Evolutionary conservation across 768 basidiomycete genomes (phyloP).

Genomic region (Tricholoma hemisulphureum): DNA sequence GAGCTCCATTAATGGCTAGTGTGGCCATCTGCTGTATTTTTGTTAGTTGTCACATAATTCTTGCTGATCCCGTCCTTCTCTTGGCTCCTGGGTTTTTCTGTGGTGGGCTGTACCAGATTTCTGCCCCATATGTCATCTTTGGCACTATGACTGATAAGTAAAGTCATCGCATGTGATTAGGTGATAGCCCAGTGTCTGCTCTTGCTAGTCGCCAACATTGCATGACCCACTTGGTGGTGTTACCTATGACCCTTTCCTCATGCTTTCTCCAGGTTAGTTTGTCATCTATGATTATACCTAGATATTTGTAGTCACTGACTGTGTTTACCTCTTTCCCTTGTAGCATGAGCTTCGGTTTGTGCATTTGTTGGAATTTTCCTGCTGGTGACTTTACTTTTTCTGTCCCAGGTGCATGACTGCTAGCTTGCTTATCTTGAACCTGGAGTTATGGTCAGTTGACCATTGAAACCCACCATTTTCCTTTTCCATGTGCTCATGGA

Average conservation of each 20-base stretch:
- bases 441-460: conserved; percentile 20
- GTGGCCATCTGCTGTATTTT: conserved; percentile 18
- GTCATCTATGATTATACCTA: conserved; percentile 23
- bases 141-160: conserved; percentile 25
- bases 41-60: conserved; percentile 9
- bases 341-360: conserved; percentile 5
- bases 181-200: conserved; percentile 13
- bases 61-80: conserved; percentile 12
- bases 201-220: conserved; percentile 10
- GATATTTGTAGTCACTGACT: conserved; percentile 19
- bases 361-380: neutral
- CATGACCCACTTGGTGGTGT: neutral
- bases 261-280: conserved; percentile 14
- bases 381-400: neutral
- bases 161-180: conserved; percentile 18
- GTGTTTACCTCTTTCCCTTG: conserved; percentile 10
- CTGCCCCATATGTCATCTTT: conserved; percentile 24
- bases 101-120: conserved; percentile 23
- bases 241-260: conserved; percentile 13
- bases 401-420: conserved; percentile 12
- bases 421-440: conserved; percentile 20
- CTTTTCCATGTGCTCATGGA: conserved; percentile 4
- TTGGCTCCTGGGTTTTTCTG: neutral
- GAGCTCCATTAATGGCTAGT: conserved; percentile 20
- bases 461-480: conserved; percentile 14